Percentiles rank a stretch among this genome's conserved stretches.
These are phyloP conservation scores for Lasiodiplodia gonubiensis DNA, from an alignment of 2,329 filamentous ascomycete genomes.

Conservation along the genomic window DNA sequence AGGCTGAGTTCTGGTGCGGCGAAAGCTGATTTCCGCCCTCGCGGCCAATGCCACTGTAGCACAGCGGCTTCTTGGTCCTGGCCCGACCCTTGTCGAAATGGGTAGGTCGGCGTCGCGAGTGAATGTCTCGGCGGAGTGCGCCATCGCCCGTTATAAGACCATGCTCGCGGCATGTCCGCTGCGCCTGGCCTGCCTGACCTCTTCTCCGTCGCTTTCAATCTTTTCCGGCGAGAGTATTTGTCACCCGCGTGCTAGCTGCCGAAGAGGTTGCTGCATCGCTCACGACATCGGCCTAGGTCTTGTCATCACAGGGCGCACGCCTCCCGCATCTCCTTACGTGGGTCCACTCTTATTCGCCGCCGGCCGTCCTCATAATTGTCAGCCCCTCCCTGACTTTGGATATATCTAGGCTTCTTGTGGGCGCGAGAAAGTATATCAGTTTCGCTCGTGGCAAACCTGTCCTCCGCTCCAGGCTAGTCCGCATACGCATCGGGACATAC, in stretches of 20 bases:
- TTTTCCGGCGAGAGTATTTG: slow-evolving; percentile 15
- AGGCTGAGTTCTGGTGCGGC: slow-evolving; percentile 16
- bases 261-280: neutral
- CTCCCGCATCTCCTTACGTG: slow-evolving; percentile 4
- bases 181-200: neutral
- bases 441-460: neutral
- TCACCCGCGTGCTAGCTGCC: neutral
- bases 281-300: slow-evolving; percentile 8
- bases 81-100: slow-evolving; percentile 4
- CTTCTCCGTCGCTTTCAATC: slow-evolving; percentile 4
- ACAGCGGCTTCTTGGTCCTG: slow-evolving; percentile 15
- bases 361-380: neutral
- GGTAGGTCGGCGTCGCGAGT: slow-evolving; percentile 13
- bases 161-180: neutral
- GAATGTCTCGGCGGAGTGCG: slow-evolving; percentile 12
- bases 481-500: slow-evolving; percentile 9
- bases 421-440: slow-evolving; percentile 12
- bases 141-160: slow-evolving; percentile 16
- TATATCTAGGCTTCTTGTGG: neutral
- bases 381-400: slow-evolving; percentile 1
- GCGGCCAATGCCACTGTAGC: slow-evolving; percentile 15
- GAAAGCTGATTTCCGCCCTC: slow-evolving; percentile 16
- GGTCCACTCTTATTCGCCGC: slow-evolving; percentile 3
- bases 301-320: slow-evolving; percentile 21
- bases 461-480: slow-evolving; percentile 21